Evolutionary conservation across 257 asterid genomes (phyloP).

Genomic region (Linaria vulgaris): DNA sequence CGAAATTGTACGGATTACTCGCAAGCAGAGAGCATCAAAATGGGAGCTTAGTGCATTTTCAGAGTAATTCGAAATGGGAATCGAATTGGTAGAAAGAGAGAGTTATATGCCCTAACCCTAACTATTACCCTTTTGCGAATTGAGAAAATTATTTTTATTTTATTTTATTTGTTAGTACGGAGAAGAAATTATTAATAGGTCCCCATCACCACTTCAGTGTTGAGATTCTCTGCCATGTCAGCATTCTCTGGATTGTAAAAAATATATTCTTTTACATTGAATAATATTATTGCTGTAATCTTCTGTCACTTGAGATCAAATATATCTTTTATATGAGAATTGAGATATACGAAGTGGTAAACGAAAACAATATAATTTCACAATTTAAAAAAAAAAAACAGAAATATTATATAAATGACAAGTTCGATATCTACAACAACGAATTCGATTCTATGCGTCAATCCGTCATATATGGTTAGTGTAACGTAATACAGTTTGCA

Average conservation of each 20-base stretch:
- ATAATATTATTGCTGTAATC: too few relatives aligned
- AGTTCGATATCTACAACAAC: too few relatives aligned
- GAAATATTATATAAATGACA: too few relatives aligned
- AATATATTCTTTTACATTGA: too few relatives aligned
- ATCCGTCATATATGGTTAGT: too few relatives aligned
- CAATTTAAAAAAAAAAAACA: too few relatives aligned
- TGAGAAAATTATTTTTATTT: slow-evolving; percentile 17
- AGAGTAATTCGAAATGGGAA: slow-evolving; percentile 16
- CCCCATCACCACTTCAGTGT: slow-evolving; percentile 22
- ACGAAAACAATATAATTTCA: too few relatives aligned
- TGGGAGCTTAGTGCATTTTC: slow-evolving; percentile 20
- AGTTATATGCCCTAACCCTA: slow-evolving; percentile 38
- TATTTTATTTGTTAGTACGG: not conserved
- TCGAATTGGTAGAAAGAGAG: slow-evolving; percentile 23
- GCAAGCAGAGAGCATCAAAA: slow-evolving; percentile 30
- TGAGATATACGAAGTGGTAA: too few relatives aligned
- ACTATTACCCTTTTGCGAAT: slow-evolving; percentile 32
- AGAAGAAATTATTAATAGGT: slow-evolving; percentile 32
- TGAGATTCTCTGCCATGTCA: slow-evolving; percentile 36
- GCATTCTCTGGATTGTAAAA: slow-evolving; percentile 12
- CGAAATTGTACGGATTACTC: slow-evolving; percentile 17
- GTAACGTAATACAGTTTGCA: too few relatives aligned
- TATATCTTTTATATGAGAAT: too few relatives aligned
- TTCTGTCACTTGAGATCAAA: too few relatives aligned
- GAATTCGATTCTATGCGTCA: too few relatives aligned